Evolutionary conservation across 208 protist species (phyloP).

Genomic region (Leishmania tarentolae): DNA sequence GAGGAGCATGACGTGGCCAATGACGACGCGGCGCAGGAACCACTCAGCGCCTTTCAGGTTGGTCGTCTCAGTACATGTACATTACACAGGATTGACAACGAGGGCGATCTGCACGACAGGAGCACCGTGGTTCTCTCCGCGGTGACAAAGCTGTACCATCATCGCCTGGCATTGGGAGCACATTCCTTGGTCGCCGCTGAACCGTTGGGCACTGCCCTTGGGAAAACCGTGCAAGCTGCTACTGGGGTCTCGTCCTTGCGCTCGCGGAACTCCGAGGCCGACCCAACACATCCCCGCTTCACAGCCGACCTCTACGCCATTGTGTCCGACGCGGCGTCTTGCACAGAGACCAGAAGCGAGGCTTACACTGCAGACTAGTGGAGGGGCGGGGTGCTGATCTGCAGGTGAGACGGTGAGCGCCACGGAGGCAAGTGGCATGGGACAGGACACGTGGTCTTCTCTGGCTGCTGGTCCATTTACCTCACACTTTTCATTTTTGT

Average conservation of each 20-base stretch:
- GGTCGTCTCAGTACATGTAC: background rate
- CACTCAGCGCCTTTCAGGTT: background rate
- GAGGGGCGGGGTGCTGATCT: background rate
- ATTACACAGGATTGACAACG: background rate
- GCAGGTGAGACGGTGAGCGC: background rate
- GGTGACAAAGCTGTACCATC: conserved; percentile 12
- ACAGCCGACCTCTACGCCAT: conserved; percentile 37
- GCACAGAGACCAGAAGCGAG: background rate
- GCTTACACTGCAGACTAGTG: background rate
- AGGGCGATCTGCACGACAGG: background rate
- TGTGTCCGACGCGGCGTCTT: background rate
- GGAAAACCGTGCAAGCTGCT: background rate
- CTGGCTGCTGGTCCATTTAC: background rate
- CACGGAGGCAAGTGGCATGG: background rate
- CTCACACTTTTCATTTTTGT: background rate
- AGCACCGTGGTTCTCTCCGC: conserved; percentile 4
- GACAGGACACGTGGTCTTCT: background rate
- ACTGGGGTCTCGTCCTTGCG: conserved; percentile 11
- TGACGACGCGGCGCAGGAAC: background rate
- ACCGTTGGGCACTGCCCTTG: background rate
- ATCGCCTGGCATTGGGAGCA: background rate
- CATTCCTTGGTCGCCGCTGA: background rate
- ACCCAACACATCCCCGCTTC: conserved; percentile 44
- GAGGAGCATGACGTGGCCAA: background rate
- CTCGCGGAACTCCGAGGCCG: conserved; percentile 14